phyloP scores from a whole-genome alignment of 2,329 filamentous ascomycete species.

The Ramularia collo-cygni region DNA sequence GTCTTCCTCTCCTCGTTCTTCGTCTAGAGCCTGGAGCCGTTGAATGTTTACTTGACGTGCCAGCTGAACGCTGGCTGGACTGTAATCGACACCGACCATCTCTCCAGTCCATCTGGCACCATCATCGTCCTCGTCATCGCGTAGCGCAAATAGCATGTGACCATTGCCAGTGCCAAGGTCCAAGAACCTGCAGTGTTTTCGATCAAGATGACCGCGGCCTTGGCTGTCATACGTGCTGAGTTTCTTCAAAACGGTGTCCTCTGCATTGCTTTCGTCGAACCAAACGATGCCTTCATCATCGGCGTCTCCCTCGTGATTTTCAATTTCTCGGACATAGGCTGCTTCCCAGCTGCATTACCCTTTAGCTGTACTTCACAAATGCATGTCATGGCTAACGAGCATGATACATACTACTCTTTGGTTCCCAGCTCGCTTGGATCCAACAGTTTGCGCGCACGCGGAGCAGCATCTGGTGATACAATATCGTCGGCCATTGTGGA shows the following conservation, averaged over 20 bases:
- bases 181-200: constrained; percentile 54
- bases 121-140: constrained; percentile 47
- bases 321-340: constrained; percentile 64
- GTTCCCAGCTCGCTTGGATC: constrained; percentile 77
- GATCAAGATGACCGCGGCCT: constrained; percentile 36
- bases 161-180: constrained; percentile 95
- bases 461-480: not conserved
- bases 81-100: constrained; percentile 88
- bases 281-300: constrained; percentile 82
- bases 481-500: not conserved
- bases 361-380: constrained; percentile 1
- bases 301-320: constrained; percentile 65
- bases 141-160: constrained; percentile 75
- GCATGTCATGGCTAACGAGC: constrained; percentile 5
- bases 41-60: constrained; percentile 53
- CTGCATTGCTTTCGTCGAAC: constrained; percentile 91
- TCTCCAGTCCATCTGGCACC: constrained; percentile 53
- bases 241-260: constrained; percentile 68
- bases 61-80: constrained; percentile 63
- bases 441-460: constrained; percentile 38
- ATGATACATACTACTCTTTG: constrained; percentile 69
- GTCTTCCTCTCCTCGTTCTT: constrained; percentile 18
- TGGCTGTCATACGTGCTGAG: constrained; percentile 46
- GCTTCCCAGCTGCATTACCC: constrained; percentile 42
- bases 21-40: constrained; percentile 7